Base-by-base conservation (phyloP, 768 basidiomycete species). In the Mycena filopes region DNA sequence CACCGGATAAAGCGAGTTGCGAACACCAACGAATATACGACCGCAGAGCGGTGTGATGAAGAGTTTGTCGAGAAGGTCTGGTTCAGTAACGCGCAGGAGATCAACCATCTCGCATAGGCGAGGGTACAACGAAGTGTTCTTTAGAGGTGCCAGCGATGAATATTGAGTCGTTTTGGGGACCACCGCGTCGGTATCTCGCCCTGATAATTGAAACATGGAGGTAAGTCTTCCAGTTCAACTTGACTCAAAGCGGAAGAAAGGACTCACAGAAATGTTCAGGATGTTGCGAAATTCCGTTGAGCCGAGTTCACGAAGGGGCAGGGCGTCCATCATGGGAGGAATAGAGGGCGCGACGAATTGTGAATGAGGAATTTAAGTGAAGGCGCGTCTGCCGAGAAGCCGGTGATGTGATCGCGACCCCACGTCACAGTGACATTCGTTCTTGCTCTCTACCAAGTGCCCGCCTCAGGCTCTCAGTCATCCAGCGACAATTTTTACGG, bases 71-170 rank as follows among this genome's bases (percentile, higher is more conserved):
- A 48, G 46, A 28, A 48, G 46, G 25, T 48, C 26, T 8, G 46
- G 46, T 28, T 48, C 46, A 28, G 18, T 46, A 23, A 46, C 25
- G 21, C 25, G 21, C 21, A 23, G 45, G 23, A 46, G 45, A 46
- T 46, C 45, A 46, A 25, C 46, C 46, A 26, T 48, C 46, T 48
- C 46, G 46, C 46, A 48, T 25, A 48, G 46, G 46, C 26, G 46
- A 13, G 46, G 46, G 16, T 48, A 48, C 28, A 48, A 16, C 28
- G 46, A 28, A 48, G 46, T 48, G 12, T 25, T 28, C 28, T 48
- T 48, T 28, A 48, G 26, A 48, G 28, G 28, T 48, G 46, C 46
- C 26, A 48, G 46, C 46, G 46, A 48, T 48, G 46, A 18, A 48
- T 26, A 48, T 28, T 48, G 46, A 48, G 46, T 26, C 20, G 46